These are phyloP conservation scores for Fragaria iinumae DNA, from an alignment of 306 rosid species.

Conservation along the genomic window DNA sequence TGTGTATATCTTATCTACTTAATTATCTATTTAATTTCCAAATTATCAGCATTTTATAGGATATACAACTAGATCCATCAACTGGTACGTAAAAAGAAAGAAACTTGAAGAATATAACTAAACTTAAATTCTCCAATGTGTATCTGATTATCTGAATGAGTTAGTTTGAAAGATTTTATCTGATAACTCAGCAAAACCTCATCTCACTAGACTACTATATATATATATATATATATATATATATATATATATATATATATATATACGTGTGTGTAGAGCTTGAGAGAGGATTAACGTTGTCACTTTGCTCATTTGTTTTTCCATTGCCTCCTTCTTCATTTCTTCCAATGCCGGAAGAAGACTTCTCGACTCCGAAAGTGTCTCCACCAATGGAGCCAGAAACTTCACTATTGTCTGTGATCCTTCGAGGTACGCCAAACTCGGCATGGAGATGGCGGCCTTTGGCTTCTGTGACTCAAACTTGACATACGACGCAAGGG, in stretches of 20 bases:
- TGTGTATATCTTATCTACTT: too few relatives aligned
- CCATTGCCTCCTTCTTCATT: not conserved
- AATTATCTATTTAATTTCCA: too few relatives aligned
- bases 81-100: too few relatives aligned
- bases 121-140: too few relatives aligned
- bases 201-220: not conserved
- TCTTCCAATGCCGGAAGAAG: constrained; percentile 5
- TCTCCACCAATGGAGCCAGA: not conserved
- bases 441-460: constrained; percentile 1
- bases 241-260: too few relatives aligned
- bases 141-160: not conserved
- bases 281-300: not conserved
- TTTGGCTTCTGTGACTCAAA: constrained; percentile 6
- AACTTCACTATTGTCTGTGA: constrained; percentile 15
- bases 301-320: constrained; percentile 2
- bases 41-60: too few relatives aligned
- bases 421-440: not conserved
- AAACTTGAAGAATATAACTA: not conserved
- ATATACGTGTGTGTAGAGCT: not conserved
- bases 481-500: not conserved
- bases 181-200: not conserved
- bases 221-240: too few relatives aligned
- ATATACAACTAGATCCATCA: too few relatives aligned
- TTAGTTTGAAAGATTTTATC: not conserved
- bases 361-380: not conserved